These are phyloP conservation scores for Chlorella ohadii DNA, from an alignment of 139 green algal species.

Conservation along the genomic window DNA sequence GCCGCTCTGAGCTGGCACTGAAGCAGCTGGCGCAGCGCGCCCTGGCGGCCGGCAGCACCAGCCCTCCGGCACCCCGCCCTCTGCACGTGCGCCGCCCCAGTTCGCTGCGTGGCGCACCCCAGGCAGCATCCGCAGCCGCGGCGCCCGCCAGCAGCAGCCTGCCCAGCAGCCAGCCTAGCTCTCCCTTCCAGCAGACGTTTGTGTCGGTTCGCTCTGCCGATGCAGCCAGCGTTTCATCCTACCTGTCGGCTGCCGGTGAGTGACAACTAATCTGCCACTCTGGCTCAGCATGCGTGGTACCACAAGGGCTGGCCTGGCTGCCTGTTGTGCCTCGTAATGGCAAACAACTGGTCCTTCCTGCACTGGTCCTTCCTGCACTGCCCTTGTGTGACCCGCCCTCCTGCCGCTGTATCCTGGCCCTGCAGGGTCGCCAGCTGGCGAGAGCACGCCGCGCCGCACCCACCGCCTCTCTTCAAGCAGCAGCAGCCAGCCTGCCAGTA, in stretches of 20 bases:
- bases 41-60: neutral
- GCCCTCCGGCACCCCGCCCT: neutral
- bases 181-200: neutral
- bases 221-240: neutral
- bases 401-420: too few species aligned
- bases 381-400: too few species aligned
- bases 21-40: constrained; percentile 1
- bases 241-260: neutral
- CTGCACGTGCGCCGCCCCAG: neutral
- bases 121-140: too few species aligned
- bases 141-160: too few species aligned
- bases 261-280: too few species aligned
- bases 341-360: too few species aligned
- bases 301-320: too few species aligned
- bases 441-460: neutral
- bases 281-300: too few species aligned
- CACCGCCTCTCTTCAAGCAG: neutral
- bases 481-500: neutral
- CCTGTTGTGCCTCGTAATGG: too few species aligned
- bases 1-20: neutral
- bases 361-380: too few species aligned
- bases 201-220: neutral
- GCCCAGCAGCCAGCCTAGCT: neutral
- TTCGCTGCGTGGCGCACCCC: neutral
- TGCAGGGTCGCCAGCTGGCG: neutral